Conservation (phyloP, 345 rosid genomes). For the Salix exigua region DNA sequence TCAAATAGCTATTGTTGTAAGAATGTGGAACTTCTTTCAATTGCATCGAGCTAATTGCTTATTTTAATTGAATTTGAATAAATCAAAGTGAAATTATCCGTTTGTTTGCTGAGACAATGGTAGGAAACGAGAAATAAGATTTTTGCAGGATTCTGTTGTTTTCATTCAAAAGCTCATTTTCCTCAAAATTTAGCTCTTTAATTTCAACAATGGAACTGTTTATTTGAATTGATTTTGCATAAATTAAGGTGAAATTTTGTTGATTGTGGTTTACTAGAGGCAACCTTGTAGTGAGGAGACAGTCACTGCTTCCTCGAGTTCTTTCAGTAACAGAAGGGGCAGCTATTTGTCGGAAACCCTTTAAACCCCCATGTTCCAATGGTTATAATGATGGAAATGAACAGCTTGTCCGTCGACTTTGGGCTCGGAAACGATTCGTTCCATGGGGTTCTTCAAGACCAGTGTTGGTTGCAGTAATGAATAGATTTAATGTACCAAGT, state of each 20-base stretch:
- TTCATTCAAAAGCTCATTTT: neutral
- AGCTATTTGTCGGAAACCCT: constrained; percentile 86
- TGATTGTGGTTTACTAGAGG: constrained; percentile 48
- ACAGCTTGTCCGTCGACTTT: constrained; percentile 75
- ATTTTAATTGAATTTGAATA: neutral
- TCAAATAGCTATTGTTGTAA: neutral
- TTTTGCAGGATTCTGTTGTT: neutral
- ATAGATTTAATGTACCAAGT: constrained; percentile 23
- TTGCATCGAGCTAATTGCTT: neutral
- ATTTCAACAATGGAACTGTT: neutral
- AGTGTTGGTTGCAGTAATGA: constrained; percentile 45
- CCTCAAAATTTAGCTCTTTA: neutral
- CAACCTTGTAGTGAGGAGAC: constrained; percentile 73
- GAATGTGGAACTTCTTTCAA: neutral
- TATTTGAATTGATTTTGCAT: neutral
- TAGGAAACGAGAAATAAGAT: neutral
- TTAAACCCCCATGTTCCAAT: constrained; percentile 72
- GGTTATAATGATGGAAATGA: constrained; percentile 54
- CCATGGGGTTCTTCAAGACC: constrained; percentile 89
- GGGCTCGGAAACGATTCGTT: constrained; percentile 81
- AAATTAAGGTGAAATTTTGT: neutral
- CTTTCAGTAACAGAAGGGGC: constrained; percentile 87
- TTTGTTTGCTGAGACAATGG: neutral
- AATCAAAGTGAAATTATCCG: neutral
- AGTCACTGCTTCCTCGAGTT: constrained; percentile 77